Conservation (phyloP, 805 yeast genomes). For the Zygosaccharomyces kombuchaensis region DNA sequence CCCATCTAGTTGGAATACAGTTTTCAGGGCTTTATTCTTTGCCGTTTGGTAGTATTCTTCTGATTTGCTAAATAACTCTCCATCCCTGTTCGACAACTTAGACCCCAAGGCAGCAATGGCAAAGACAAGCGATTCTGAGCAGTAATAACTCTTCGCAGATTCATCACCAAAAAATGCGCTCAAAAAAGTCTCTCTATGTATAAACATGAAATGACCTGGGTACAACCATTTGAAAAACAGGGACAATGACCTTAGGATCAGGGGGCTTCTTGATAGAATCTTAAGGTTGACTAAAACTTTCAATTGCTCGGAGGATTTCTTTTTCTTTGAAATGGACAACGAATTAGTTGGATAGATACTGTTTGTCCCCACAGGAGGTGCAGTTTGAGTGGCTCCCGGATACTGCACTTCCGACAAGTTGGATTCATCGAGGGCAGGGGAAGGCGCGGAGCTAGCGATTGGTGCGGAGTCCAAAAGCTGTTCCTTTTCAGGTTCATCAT, state of each 20-base stretch:
- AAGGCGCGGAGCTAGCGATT: constrained; percentile 5
- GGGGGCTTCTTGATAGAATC: constrained; percentile 24
- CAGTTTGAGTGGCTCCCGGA: background rate
- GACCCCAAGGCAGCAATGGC: constrained; percentile 55
- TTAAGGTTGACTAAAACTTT: constrained; percentile 16
- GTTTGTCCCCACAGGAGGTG: constrained; percentile 16
- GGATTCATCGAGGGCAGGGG: background rate
- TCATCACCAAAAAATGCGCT: constrained; percentile 47
- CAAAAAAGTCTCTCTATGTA: constrained; percentile 55
- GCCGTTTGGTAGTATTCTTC: constrained; percentile 45
- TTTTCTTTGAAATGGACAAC: constrained; percentile 20
- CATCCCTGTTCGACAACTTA: constrained; percentile 38
- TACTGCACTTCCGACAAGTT: background rate
- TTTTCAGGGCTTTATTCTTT: constrained; percentile 38
- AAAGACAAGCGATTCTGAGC: constrained; percentile 48
- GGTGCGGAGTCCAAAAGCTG: constrained; percentile 7
- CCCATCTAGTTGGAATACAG: constrained; percentile 34
- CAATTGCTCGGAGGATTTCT: constrained; percentile 6
- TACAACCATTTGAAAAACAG: constrained; percentile 53
- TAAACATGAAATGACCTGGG: constrained; percentile 55
- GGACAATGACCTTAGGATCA: constrained; percentile 25
- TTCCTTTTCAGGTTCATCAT: constrained; percentile 9
- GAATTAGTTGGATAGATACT: constrained; percentile 31
- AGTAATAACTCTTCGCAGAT: constrained; percentile 38
- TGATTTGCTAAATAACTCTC: constrained; percentile 37